Evolutionary conservation across 805 yeast species (phyloP), one percentile per base, ranked within the genome.

Genomic region (Tetrapisispora phaffii): DNA sequence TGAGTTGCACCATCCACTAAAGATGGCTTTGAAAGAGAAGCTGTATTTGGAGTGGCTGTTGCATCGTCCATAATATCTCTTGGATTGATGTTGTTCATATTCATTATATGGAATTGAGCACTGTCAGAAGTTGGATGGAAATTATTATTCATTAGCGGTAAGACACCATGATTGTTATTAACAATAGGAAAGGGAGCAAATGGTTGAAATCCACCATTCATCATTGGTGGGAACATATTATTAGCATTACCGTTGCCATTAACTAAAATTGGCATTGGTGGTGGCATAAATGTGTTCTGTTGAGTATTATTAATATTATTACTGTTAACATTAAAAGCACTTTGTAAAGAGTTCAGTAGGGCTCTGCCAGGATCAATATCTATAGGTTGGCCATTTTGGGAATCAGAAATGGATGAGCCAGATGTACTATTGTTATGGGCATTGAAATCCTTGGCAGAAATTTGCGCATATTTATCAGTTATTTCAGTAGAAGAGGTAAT

Each of bases 361-460:
- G 82, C 90, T 70, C 90, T 79, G 29, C 93, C 93, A 1, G 88
- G 87, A 62, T 83, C 90, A 24, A 62, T 59, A 24, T 43, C 45
- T 7, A 43, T 22, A 15, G 26, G 9, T 15, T 41, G 24, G 15
- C 19, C 29, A 26, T 24, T 19, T 32, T 34, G 42, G 17, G 36
- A 21, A 23, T 22, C 31, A 40, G 42, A 29, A 17, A 29, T 19
- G 1, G 26, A 19, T 24, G 26, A 29, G n/a, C 21, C 41, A 20
- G 41, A 28, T 9, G 13, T 26, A n/a, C 4, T 26, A 24, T 26
- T 28, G 3, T n/a, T 4, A 23, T 28, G 3, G 6, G 15, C 16
- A 19, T 29, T 29, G 7, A 13, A 13, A 29, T 29, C 21, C 15
- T 19, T 6, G 6, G 7, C 3, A 31, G 21, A 8, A 9, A 15